Evolutionary conservation across 2,329 filamentous ascomycete genomes (phyloP).

Genomic region (Cytospora piceae): DNA sequence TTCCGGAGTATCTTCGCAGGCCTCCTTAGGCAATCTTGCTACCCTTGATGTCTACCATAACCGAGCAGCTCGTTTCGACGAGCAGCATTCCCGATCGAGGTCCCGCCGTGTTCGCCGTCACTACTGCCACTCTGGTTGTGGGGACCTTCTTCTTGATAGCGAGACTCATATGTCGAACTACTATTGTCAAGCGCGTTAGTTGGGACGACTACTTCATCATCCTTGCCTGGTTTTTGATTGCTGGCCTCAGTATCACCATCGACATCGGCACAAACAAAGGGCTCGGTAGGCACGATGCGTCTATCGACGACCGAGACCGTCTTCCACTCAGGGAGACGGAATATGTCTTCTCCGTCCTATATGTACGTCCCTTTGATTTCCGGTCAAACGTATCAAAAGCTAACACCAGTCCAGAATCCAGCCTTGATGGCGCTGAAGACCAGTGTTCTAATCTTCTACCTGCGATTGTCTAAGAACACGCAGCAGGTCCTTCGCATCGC

Average conservation of each 20-base stretch:
- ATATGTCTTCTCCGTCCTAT: slow-evolving; percentile 68
- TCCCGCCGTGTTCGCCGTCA: slow-evolving; percentile 69
- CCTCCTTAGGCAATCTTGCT: slow-evolving; percentile 21
- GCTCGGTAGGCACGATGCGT: slow-evolving; percentile 66
- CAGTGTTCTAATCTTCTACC: slow-evolving; percentile 89
- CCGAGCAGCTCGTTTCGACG: slow-evolving; percentile 29
- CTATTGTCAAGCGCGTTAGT: slow-evolving; percentile 71
- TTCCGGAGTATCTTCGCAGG: slow-evolving; percentile 16
- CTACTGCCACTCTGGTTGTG: slow-evolving; percentile 68
- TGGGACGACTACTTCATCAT: slow-evolving; percentile 84
- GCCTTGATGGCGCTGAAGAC: slow-evolving; percentile 90
- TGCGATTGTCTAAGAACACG: slow-evolving; percentile 77
- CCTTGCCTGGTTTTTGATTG: slow-evolving; percentile 73
- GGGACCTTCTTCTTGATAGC: slow-evolving; percentile 76
- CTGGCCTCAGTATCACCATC: slow-evolving; percentile 70
- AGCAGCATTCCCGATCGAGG: slow-evolving; percentile 53
- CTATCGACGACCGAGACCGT: slow-evolving; percentile 58
- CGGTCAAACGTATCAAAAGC: slow-evolving; percentile 8
- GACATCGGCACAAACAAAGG: slow-evolving; percentile 66
- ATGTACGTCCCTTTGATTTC: slow-evolving; percentile 47
- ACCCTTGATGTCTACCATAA: slow-evolving; percentile 7
- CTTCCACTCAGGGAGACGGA: slow-evolving; percentile 59
- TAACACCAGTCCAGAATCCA: slow-evolving; percentile 66
- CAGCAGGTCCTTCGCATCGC: slow-evolving; percentile 76
- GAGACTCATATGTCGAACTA: slow-evolving; percentile 72